Evolutionary conservation across 371 early-diverging fungal genomes (phyloP), one percentile per base, ranked within the genome.

Genomic region (Mucor circinelloides): DNA sequence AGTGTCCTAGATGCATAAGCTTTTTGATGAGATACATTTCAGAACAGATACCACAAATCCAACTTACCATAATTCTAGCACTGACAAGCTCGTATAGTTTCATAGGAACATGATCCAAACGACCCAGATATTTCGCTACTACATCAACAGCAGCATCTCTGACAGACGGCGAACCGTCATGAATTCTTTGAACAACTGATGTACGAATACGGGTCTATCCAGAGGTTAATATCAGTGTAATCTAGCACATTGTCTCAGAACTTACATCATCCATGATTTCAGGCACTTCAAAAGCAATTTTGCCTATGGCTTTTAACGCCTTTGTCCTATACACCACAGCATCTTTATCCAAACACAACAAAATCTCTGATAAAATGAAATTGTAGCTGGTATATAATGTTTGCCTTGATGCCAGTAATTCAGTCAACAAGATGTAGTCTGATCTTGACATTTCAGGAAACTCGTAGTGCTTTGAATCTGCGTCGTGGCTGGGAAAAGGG

Each of bases 111-210:
- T 79, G 82, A 3, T 78, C 75, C 40, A 90, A 87, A 59, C 83
- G 84, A 9, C 87, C 71, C 38, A 95, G 71, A 70, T 93, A 94
- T 60, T 88, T 91, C 9, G 96, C 94, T 4, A 97, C 81, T 15
- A 96, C 75, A 36, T 97, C 95, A 9, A 96, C 86, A 3, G 96
- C 94, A 9, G 93, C 93, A 80, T 96, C 97, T 36, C 98, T 88
- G 1, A 98, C 97, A 13, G 89, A 84, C 15, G 96, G 87, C 10
- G 96, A 95, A 28, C 77, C 76, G 68, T 98, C 98, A 50, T 90
- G 86, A 15, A 97, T 71, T 13, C 94, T 84, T 23, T 88, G 85
- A 23, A 89, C 77, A 27, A 97, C 87, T 0, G 91, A 85, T n/a
- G 73, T 78, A 28, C 86, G 87, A 30, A 95, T 87, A 38, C 82